Conservation (phyloP, 208 protist genomes). For the Leishmania tropica region DNA sequence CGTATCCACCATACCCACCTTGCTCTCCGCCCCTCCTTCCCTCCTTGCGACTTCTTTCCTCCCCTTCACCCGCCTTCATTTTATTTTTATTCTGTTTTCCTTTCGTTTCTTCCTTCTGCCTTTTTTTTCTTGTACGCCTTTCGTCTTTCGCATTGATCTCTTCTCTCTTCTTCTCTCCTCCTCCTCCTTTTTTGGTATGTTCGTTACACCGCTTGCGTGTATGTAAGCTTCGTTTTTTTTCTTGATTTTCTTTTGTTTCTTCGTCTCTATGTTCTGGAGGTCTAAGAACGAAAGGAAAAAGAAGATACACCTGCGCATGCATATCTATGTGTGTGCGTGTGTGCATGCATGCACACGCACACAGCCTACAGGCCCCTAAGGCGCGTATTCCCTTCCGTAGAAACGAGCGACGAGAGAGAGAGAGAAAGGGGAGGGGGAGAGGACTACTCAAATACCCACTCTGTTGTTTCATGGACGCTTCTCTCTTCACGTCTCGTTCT, state of each 20-base stretch:
- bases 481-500: neutral
- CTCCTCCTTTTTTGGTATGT: neutral
- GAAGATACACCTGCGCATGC: neutral
- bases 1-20: neutral
- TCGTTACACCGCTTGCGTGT: neutral
- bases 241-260: neutral
- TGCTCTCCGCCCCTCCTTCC: neutral
- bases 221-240: neutral
- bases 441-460: neutral
- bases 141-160: neutral
- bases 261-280: neutral
- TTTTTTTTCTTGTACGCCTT: neutral
- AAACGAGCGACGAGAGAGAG: neutral
- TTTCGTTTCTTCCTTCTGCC: neutral
- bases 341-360: no score
- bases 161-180: neutral
- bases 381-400: neutral
- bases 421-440: neutral
- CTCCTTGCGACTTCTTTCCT: neutral
- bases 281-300: neutral
- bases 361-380: neutral
- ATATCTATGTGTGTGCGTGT: no score
- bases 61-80: neutral
- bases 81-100: neutral
- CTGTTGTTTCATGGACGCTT: neutral